A percentile compares a stretch with the other conserved stretches of the same genome.
phyloP scores from a whole-genome alignment of 441 rosid genomes.

The Syzygium syzygioides region DNA sequence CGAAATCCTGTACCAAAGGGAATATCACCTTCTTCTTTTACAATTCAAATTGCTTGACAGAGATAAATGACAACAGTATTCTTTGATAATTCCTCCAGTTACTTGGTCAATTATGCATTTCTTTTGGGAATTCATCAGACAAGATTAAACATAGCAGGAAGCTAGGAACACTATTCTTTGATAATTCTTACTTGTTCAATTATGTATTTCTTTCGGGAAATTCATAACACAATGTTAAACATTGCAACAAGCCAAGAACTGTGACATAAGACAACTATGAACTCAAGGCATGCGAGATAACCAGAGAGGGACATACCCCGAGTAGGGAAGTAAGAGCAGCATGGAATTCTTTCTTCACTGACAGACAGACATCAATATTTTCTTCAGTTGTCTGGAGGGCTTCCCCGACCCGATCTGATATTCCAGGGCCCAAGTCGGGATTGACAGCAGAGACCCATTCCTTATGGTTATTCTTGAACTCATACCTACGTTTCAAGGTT shows the following conservation, averaged over 20 bases:
- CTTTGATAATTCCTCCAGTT: no score
- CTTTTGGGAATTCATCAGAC: neutral
- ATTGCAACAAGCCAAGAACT: neutral
- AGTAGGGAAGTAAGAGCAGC: conserved; percentile 62
- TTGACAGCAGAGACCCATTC: conserved; percentile 65
- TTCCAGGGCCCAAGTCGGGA: conserved; percentile 74
- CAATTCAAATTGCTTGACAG: neutral
- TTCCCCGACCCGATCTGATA: conserved; percentile 57
- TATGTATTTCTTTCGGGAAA: conserved; percentile 20
- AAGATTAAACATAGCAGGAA: no score
- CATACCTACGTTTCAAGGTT: conserved; percentile 39
- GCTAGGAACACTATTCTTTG: neutral
- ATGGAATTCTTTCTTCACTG: conserved; percentile 42
- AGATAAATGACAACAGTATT: neutral
- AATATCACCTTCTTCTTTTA: neutral
- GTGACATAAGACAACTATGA: neutral
- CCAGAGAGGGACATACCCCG: conserved; percentile 38
- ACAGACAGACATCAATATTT: conserved; percentile 35
- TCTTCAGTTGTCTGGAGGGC: conserved; percentile 49
- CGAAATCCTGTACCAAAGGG: conserved; percentile 34
- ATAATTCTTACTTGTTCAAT: neutral
- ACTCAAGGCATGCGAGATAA: neutral
- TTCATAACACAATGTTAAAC: neutral
- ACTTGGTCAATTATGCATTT: neutral
- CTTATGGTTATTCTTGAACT: conserved; percentile 80